Evolutionary conservation across 176 grass and related monocot species (phyloP).

Genomic region (Puya raimondii): DNA sequence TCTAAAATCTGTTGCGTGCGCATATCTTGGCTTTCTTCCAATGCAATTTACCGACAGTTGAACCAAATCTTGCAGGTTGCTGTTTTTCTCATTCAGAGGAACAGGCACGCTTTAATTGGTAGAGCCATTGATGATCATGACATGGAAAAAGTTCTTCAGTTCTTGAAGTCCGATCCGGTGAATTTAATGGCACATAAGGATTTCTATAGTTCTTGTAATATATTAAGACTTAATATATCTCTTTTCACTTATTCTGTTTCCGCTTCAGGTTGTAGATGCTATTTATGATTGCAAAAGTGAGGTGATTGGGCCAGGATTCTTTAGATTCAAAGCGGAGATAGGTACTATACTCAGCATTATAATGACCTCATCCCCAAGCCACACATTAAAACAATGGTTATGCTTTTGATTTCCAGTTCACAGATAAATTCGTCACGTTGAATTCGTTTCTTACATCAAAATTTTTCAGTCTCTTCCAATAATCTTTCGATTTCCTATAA

Average conservation of each 20-base stretch:
- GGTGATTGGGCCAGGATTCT: conserved; percentile 98
- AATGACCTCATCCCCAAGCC: too few relatives aligned
- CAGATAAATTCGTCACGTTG: too few relatives aligned
- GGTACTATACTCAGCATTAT: conserved; percentile 31
- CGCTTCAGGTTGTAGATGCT: conserved; percentile 82
- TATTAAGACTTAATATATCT: background rate
- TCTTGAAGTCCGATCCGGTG: conserved; percentile 94
- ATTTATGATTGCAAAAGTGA: conserved; percentile 99
- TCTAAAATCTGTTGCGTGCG: too few relatives aligned
- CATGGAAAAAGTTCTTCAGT: conserved; percentile 85
- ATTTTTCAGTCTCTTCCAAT: background rate
- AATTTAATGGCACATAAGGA: conserved; percentile 6
- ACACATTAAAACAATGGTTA: too few relatives aligned
- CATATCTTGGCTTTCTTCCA: background rate
- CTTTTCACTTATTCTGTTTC: background rate
- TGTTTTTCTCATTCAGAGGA: conserved; percentile 98
- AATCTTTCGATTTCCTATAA: background rate
- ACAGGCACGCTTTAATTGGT: conserved; percentile 90
- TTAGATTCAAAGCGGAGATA: conserved; percentile 99
- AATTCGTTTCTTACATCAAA: background rate
- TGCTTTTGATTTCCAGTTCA: too few relatives aligned
- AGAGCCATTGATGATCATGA: conserved; percentile 97
- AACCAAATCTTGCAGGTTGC: conserved; percentile 50
- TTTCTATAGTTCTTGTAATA: background rate
- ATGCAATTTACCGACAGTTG: background rate